A percentile compares a stretch with the other conserved stretches of the same genome.
Conservation (phyloP, 768 basidiomycete species). For the Mycena crocata region DNA sequence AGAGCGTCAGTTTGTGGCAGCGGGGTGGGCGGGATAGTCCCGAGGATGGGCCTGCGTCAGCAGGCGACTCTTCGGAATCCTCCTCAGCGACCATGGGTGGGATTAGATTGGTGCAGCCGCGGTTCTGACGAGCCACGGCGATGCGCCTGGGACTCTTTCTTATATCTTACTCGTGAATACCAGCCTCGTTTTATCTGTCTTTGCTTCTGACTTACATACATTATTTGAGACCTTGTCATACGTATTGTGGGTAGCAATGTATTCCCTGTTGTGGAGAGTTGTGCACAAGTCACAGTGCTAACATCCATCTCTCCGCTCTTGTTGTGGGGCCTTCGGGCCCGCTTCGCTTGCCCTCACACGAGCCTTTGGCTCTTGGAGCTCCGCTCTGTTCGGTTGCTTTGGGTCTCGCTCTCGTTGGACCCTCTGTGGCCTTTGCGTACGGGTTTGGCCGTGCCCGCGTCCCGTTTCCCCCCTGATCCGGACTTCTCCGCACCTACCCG, state of each 20-base stretch:
- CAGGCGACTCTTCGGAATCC: conserved; percentile 11
- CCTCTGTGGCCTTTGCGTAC: too few species aligned
- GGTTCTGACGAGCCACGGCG: conserved; percentile 26
- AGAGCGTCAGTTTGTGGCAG: conserved; percentile 68
- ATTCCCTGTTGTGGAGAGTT: too few species aligned
- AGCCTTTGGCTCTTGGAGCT: too few species aligned
- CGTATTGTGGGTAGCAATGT: conserved; percentile 6
- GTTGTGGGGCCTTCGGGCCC: too few species aligned
- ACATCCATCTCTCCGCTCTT: too few species aligned
- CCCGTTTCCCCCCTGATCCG: too few species aligned
- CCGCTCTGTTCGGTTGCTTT: too few species aligned
- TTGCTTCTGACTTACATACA: background rate
- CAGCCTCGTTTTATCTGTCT: background rate
- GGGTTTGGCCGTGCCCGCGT: too few species aligned
- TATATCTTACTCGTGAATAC: background rate
- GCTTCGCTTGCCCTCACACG: too few species aligned
- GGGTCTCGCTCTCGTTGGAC: too few species aligned
- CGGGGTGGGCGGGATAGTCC: conserved; percentile 39
- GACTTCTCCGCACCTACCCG: too few species aligned
- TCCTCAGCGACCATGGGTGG: conserved; percentile 39
- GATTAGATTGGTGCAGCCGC: conserved; percentile 54
- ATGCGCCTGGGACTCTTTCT: background rate
- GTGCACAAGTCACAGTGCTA: too few species aligned
- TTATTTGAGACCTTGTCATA: conserved; percentile 13
- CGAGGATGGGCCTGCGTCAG: conserved; percentile 30